These are phyloP conservation scores for Limnanthes douglasii DNA, from an alignment of 345 rosid genomes.

Conservation along the genomic window DNA sequence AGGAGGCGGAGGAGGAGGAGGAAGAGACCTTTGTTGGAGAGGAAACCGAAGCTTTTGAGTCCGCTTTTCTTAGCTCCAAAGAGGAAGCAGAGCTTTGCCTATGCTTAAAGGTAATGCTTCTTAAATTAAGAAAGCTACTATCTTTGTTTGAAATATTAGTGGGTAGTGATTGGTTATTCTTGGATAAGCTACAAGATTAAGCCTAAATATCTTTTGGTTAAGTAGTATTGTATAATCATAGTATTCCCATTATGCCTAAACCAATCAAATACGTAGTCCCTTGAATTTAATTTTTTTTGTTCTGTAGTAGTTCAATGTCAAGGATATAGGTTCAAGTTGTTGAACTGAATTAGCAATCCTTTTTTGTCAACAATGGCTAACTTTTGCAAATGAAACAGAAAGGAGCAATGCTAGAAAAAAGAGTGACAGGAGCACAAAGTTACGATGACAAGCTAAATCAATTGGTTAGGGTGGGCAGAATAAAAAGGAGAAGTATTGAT, in stretches of 20 bases:
- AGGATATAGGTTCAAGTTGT: neutral
- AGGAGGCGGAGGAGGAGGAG: slow-evolving; percentile 10
- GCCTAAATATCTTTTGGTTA: neutral
- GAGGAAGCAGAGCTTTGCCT: slow-evolving; percentile 40
- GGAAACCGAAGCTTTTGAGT: slow-evolving; percentile 9
- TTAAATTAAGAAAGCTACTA: neutral
- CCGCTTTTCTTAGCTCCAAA: slow-evolving; percentile 17
- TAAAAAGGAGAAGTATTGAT: slow-evolving; percentile 16
- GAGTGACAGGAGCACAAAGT: slow-evolving; percentile 17
- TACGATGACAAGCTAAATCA: slow-evolving; percentile 15
- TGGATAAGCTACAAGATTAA: neutral
- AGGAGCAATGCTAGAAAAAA: slow-evolving; percentile 29
- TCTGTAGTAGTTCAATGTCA: neutral
- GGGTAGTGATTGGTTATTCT: neutral
- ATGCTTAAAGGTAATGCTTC: slow-evolving; percentile 22
- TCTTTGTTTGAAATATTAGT: neutral
- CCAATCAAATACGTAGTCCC: neutral
- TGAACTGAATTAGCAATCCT: neutral
- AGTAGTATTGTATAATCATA: neutral
- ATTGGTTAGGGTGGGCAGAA: slow-evolving; percentile 15
- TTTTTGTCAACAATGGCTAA: neutral
- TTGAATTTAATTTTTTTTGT: neutral
- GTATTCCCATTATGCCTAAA: neutral
- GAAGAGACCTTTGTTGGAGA: slow-evolving; percentile 2
- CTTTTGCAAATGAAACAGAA: slow-evolving; percentile 20